Conservation (phyloP, 805 yeast species). For the Komagataella kurtzmanii region DNA sequence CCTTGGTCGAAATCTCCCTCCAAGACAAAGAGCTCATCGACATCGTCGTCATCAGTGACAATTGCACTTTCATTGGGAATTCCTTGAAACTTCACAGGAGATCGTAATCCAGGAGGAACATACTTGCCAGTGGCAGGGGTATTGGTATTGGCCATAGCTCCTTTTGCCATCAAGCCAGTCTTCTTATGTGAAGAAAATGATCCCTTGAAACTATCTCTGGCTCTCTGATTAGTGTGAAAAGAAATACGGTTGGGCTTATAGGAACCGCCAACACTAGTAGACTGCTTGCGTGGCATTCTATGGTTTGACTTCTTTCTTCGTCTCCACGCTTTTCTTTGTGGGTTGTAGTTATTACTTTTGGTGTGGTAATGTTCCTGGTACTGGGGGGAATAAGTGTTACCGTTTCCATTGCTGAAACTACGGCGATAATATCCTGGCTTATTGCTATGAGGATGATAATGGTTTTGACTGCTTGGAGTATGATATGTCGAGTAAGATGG, state of each 20-base stretch:
- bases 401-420: conserved; percentile 5
- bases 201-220: background rate
- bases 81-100: conserved; percentile 17
- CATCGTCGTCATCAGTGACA: conserved; percentile 12
- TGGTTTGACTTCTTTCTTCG: conserved; percentile 3
- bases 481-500: background rate
- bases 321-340: conserved; percentile 8
- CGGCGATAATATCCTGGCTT: background rate
- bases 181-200: conserved; percentile 6
- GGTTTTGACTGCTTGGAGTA: conserved; percentile 5
- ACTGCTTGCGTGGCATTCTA: background rate
- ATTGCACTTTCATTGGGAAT: conserved; percentile 18
- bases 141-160: conserved; percentile 1
- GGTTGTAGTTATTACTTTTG: conserved; percentile 12
- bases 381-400: conserved; percentile 7
- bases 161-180: conserved; percentile 7
- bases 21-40: conserved; percentile 23
- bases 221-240: background rate
- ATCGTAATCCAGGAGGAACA: conserved; percentile 60
- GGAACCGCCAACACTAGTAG: background rate
- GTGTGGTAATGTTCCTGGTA: conserved; percentile 2
- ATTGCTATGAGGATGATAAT: conserved; percentile 7
- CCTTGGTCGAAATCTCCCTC: conserved; percentile 18
- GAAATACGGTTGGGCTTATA: background rate
- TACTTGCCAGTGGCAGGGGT: conserved; percentile 38